These are phyloP conservation scores for Stenogyne calaminthoides DNA, from an alignment of 305 asterid species.

Conservation along the genomic window DNA sequence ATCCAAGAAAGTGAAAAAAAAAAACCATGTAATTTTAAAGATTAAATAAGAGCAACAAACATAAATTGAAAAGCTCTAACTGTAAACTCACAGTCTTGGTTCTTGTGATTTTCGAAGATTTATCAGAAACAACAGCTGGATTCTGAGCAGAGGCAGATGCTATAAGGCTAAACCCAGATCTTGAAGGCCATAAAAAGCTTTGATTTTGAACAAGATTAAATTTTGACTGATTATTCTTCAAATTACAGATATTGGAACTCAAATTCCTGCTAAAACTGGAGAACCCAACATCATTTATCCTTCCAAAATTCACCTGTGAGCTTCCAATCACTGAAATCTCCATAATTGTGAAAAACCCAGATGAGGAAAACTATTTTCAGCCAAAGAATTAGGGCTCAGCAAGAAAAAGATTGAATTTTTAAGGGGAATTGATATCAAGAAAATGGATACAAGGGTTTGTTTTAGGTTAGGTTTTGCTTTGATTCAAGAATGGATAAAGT, in stretches of 20 bases:
- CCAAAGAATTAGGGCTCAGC: neutral
- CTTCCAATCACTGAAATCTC: constrained; percentile 67
- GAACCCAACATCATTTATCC: constrained; percentile 46
- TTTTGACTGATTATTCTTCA: constrained; percentile 35
- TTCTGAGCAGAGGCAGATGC: constrained; percentile 40
- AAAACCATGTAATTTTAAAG: neutral
- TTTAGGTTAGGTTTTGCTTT: constrained; percentile 11
- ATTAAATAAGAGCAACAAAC: neutral
- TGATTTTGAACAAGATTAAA: constrained; percentile 26
- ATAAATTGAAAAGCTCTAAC: neutral
- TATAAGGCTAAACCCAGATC: constrained; percentile 37
- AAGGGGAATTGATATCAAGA: neutral
- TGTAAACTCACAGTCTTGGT: constrained; percentile 38
- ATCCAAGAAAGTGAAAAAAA: neutral
- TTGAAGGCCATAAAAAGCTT: constrained; percentile 34
- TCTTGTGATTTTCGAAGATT: constrained; percentile 29
- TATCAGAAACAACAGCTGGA: constrained; percentile 32
- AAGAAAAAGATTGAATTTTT: constrained; percentile 4
- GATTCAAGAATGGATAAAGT: neutral
- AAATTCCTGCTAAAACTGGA: constrained; percentile 53
- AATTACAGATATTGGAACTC: constrained; percentile 35
- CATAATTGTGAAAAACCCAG: constrained; percentile 42
- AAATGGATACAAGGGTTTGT: constrained; percentile 25
- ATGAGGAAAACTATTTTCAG: constrained; percentile 12
- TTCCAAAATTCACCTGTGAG: constrained; percentile 58